Base-by-base conservation (phyloP, 2,329 filamentous ascomycete genomes). In the Coniella vitis region DNA sequence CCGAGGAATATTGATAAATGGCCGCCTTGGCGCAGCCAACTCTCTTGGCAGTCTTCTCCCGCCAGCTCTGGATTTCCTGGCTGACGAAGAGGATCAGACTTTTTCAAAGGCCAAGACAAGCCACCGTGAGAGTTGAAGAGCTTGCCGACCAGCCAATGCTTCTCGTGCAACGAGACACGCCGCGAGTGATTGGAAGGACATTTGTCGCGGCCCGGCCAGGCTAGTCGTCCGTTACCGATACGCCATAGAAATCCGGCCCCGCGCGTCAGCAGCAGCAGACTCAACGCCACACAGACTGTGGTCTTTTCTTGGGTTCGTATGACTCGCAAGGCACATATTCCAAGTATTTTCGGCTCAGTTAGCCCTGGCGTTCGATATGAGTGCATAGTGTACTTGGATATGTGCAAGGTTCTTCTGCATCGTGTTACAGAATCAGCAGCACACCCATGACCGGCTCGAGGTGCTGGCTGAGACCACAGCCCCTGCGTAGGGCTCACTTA, bases 21-120 rank as follows among this genome's bases (percentile, higher is more conserved):
- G 25, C 40, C 21, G 20, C 12, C 49, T 48, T 52, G 49, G 49
- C 45, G 22, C 32, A 17, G 29, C n/a, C 20, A 19, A 9, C 22
- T 10, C 14, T 42, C 39, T 32, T 42, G 39, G 39, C 39, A 42
- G 5, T 4, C 5, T 8, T 29, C 13, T 19, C 10, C 22, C 22
- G 19, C 22, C 22, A 16, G 20, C 20, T 39, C 37, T 37, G 17
- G n/a, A 17, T n/a, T n/a, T n/a, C 35, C 8, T 16, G 36, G 36
- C 36, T 38, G 29, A 13, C 22, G 16, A 16, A 34, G 19, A 38
- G 7, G 20, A 29, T 38, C 42, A 45, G 42, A 25, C 13, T 45
- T 45, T 43, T 43, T 7, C 25, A 29, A 19, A 31, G 14, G 16
- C n/a, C 39, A 20, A 21, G 10, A 19, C 13, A 19, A 19, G 16